A percentile compares a stretch with the other conserved stretches of the same genome.
Conservation (phyloP, 345 rosid genomes). For the Theobroma cacao region DNA sequence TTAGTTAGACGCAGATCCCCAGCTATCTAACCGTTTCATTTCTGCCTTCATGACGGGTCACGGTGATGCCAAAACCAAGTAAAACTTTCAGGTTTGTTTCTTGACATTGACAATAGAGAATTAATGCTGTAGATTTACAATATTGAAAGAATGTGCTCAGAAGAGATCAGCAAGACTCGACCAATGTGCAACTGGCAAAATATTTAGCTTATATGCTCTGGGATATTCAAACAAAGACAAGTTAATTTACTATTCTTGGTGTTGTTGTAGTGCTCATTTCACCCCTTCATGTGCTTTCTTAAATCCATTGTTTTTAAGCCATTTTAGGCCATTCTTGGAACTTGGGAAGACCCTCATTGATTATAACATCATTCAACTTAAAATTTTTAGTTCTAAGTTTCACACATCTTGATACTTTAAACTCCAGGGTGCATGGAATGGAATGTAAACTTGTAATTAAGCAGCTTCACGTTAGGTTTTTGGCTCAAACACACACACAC, state of each 20-base stretch:
- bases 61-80: neutral
- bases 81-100: neutral
- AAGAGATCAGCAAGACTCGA: neutral
- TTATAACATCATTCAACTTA: neutral
- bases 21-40: neutral
- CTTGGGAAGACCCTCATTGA: neutral
- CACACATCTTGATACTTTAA: neutral
- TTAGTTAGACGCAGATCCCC: neutral
- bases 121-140: conserved; percentile 2
- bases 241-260: neutral
- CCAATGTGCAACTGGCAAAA: neutral
- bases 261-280: neutral
- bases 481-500: no score
- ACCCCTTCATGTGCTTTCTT: neutral
- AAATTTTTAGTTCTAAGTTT: neutral
- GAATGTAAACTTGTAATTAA: no score
- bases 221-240: neutral
- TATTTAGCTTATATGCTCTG: neutral
- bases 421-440: neutral
- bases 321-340: neutral
- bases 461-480: neutral
- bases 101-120: conserved; percentile 5
- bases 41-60: neutral
- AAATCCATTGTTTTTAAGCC: neutral
- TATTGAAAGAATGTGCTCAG: neutral